These are phyloP conservation scores for Acanthochlamys bracteata DNA, from an alignment of 106 monocot species.

Conservation along the genomic window DNA sequence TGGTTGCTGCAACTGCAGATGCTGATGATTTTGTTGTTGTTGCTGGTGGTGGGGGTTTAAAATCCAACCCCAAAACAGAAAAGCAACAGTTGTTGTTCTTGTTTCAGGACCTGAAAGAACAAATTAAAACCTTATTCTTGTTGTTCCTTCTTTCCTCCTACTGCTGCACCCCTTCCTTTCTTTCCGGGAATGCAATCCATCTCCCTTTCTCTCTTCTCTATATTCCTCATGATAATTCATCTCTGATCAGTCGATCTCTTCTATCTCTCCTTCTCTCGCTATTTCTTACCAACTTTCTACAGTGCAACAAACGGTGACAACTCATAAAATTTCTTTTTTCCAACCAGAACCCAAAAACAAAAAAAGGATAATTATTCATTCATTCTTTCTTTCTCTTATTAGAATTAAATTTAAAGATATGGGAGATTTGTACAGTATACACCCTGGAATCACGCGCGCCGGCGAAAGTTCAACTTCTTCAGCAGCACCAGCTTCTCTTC, in stretches of 20 bases:
- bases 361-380: too few relatives aligned
- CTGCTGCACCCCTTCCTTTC: not conserved
- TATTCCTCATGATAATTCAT: not conserved
- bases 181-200: not conserved
- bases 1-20: too few relatives aligned
- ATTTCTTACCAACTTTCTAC: not conserved
- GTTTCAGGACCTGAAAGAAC: too few relatives aligned
- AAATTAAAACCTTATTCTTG: too few relatives aligned
- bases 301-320: too few relatives aligned
- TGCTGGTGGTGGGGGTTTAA: too few relatives aligned
- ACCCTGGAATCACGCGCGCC: constrained; percentile 50
- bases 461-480: not conserved
- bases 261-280: constrained; percentile 1
- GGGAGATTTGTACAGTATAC: constrained; percentile 94
- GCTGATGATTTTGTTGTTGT: too few relatives aligned
- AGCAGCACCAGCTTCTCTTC: not conserved
- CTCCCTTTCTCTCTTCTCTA: not conserved
- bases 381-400: too few relatives aligned
- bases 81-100: too few relatives aligned
- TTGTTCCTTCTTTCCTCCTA: too few relatives aligned
- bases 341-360: too few relatives aligned
- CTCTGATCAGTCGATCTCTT: not conserved
- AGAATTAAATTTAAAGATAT: constrained; percentile 19
- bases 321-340: not conserved
- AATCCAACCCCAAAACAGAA: too few relatives aligned